Conservation (phyloP, 805 yeast species). For the Ogataea populi-albae region DNA sequence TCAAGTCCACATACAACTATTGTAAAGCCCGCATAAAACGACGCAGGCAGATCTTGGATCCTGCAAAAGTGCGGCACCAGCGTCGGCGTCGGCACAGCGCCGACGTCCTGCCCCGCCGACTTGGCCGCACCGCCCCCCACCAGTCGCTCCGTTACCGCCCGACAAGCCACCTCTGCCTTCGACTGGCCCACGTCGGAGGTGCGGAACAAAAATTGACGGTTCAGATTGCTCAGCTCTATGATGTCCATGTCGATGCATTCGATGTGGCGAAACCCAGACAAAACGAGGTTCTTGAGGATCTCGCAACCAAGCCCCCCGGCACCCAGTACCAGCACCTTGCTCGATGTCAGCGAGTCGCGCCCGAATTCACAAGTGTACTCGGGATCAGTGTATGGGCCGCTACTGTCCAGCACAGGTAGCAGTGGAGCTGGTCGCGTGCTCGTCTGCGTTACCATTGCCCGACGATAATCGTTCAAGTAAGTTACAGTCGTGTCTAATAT, state of each 20-base stretch:
- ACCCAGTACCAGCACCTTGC: conserved; percentile 53
- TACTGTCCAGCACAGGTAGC: conserved; percentile 1
- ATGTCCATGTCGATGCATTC: conserved; percentile 82
- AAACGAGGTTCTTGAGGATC: conserved; percentile 65
- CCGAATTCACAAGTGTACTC: conserved; percentile 29
- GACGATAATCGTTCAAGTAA: no score
- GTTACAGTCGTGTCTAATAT: no score
- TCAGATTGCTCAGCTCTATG: conserved; percentile 71
- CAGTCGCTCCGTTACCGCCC: conserved; percentile 47
- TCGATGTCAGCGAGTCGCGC: conserved; percentile 12
- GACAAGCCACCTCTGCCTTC: conserved; percentile 66
- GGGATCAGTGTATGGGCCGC: conserved; percentile 33
- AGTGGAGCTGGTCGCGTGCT: no score
- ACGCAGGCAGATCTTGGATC: conserved; percentile 60
- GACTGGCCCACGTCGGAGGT: conserved; percentile 58
- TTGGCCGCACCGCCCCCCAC: conserved; percentile 27
- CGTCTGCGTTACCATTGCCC: no score
- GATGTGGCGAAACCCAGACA: conserved; percentile 63
- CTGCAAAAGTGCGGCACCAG: conserved; percentile 61
- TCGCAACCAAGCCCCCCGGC: conserved; percentile 89
- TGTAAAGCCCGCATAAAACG: conserved; percentile 65
- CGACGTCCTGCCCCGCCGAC: conserved; percentile 56
- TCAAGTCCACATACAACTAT: conserved; percentile 86
- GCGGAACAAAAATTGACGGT: conserved; percentile 72
- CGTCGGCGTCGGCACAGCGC: no score